These are phyloP conservation scores for Ogataea paraovalis DNA, from an alignment of 805 yeast species.

Conservation along the genomic window DNA sequence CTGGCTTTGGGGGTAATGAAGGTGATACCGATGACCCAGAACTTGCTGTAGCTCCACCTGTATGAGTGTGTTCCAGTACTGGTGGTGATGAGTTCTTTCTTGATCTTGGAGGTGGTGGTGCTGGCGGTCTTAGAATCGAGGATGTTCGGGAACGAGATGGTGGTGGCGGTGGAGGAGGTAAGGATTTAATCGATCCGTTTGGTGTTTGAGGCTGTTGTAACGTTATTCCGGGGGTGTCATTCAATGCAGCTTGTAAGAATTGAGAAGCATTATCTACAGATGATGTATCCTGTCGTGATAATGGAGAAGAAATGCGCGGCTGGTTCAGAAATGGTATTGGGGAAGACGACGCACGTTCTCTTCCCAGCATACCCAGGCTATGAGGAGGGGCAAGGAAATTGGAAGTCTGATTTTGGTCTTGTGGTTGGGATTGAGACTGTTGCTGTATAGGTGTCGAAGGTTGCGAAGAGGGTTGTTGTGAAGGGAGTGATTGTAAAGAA, in stretches of 20 bases:
- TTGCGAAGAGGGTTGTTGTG: slow-evolving; percentile 1
- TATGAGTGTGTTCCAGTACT: slow-evolving; percentile 6
- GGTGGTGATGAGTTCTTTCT: slow-evolving; percentile 25
- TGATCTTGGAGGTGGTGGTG: slow-evolving; percentile 31
- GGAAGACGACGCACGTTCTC: slow-evolving; percentile 23
- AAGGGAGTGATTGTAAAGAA: background rate
- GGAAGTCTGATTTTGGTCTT: background rate
- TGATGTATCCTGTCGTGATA: slow-evolving; percentile 11
- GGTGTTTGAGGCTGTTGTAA: background rate
- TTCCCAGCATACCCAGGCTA: slow-evolving; percentile 6
- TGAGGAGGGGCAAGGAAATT: slow-evolving; percentile 14
- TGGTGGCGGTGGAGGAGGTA: slow-evolving; percentile 31
- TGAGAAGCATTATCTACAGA: slow-evolving; percentile 18
- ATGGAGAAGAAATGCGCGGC: slow-evolving; percentile 23
- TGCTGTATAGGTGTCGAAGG: slow-evolving; percentile 3
- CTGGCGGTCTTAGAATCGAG: slow-evolving; percentile 23
- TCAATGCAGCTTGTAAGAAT: slow-evolving; percentile 22
- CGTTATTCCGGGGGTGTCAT: slow-evolving; percentile 8
- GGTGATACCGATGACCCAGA: no score
- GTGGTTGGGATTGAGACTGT: no score
- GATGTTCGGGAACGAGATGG: slow-evolving; percentile 23
- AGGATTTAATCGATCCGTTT: background rate
- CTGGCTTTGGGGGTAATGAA: slow-evolving; percentile 32
- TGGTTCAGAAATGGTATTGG: slow-evolving; percentile 13
- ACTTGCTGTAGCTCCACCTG: background rate